Evolutionary conservation across 352 stramenopile species (phyloP).

Genomic region (Pythium brachiatum): DNA sequence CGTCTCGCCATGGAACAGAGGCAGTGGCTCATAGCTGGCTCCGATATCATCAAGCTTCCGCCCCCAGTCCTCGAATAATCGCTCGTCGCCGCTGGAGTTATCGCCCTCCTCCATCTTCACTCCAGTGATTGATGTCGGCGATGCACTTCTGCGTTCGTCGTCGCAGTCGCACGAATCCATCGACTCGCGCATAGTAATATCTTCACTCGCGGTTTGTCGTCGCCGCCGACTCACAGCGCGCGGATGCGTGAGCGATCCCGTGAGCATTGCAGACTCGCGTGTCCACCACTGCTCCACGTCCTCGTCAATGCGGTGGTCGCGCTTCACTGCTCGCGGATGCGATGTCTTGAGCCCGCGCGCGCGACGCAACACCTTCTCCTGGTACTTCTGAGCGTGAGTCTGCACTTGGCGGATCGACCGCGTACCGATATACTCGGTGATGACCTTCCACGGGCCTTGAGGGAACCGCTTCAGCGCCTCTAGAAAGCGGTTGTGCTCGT

Average conservation of each 20-base stretch:
- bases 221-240: background rate
- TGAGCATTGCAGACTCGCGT: slow-evolving; percentile 9
- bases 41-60: slow-evolving; percentile 12
- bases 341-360: slow-evolving; percentile 17
- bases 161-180: background rate
- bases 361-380: slow-evolving; percentile 19
- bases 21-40: too few species aligned
- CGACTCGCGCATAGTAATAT: background rate
- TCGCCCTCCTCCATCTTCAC: background rate
- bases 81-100: background rate
- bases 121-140: background rate
- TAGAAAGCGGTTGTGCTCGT: slow-evolving; percentile 26
- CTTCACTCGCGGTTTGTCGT: background rate
- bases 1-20: background rate
- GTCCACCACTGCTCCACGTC: slow-evolving; percentile 19
- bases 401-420: too few species aligned
- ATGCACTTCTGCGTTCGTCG: background rate
- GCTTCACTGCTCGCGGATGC: slow-evolving; percentile 6
- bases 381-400: slow-evolving; percentile 25
- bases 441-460: slow-evolving; percentile 15
- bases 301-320: slow-evolving; percentile 21
- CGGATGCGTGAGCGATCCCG: slow-evolving; percentile 3
- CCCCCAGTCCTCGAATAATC: background rate
- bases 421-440: slow-evolving; percentile 20
- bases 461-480: slow-evolving; percentile 26